A percentile compares a stretch with the other conserved stretches of the same genome.
Evolutionary conservation across 768 basidiomycete genomes (phyloP).

Genomic region (Tricholoma saponaceum): DNA sequence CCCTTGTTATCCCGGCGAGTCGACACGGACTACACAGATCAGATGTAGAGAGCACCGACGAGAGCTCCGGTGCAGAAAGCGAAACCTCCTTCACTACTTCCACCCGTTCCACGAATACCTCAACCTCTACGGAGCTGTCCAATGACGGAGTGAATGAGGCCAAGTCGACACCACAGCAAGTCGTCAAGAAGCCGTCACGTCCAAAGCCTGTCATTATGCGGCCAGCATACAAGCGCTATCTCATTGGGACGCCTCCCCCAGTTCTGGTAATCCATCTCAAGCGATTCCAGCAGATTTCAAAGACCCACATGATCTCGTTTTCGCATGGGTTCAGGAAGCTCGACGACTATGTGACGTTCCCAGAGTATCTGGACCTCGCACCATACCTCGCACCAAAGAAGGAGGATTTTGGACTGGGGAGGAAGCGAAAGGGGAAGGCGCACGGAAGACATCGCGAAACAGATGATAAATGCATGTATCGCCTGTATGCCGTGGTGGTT

Average conservation of each 20-base stretch:
- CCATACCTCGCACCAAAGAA: slow-evolving; percentile 84
- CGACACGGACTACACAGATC: slow-evolving; percentile 2
- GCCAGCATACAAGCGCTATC: slow-evolving; percentile 90
- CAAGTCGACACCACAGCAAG: not conserved
- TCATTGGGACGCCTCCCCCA: slow-evolving; percentile 82
- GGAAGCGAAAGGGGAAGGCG: slow-evolving; percentile 16
- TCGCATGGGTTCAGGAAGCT: slow-evolving; percentile 81
- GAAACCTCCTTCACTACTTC: slow-evolving; percentile 32
- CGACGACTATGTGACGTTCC: slow-evolving; percentile 90
- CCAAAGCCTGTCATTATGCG: slow-evolving; percentile 69
- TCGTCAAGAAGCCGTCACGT: slow-evolving; percentile 22
- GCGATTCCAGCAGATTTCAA: slow-evolving; percentile 84
- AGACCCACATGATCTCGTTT: slow-evolving; percentile 57
- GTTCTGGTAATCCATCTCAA: slow-evolving; percentile 92
- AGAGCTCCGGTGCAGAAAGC: slow-evolving; percentile 42
- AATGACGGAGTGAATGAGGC: not conserved
- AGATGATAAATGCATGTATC: slow-evolving; percentile 53
- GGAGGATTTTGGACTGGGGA: slow-evolving; percentile 61
- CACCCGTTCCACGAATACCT: slow-evolving; percentile 12
- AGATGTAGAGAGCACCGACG: slow-evolving; percentile 24
- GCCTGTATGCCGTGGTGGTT: slow-evolving; percentile 78
- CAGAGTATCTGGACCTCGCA: slow-evolving; percentile 76
- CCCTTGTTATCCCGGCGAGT: slow-evolving; percentile 14
- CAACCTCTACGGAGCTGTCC: slow-evolving; percentile 4
- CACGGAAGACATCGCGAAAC: slow-evolving; percentile 22